Evolutionary conservation across 2,329 filamentous ascomycete genomes (phyloP).

Genomic region (Corinectria fuckeliana): DNA sequence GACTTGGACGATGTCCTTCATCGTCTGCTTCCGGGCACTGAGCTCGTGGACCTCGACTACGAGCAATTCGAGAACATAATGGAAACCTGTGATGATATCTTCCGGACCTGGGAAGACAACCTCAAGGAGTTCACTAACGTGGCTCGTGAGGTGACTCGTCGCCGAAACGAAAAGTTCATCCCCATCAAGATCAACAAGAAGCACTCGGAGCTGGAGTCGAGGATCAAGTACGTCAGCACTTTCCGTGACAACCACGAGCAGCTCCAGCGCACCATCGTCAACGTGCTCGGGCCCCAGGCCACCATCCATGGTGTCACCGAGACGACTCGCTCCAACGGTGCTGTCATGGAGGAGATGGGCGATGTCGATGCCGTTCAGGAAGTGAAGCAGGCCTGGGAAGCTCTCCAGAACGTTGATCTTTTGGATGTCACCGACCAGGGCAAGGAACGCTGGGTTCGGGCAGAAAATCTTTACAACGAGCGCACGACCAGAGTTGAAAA

Average conservation of each 20-base stretch:
- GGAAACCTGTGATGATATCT: slow-evolving; percentile 83
- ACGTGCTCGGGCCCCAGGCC: slow-evolving; percentile 84
- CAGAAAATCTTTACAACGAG: slow-evolving; percentile 96
- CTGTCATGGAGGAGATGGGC: slow-evolving; percentile 91
- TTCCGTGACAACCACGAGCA: slow-evolving; percentile 98
- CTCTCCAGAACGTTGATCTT: slow-evolving; percentile 92
- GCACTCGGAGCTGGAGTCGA: slow-evolving; percentile 87
- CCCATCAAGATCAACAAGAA: slow-evolving; percentile 94
- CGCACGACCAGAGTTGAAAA: slow-evolving; percentile 97
- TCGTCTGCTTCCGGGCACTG: slow-evolving; percentile 81
- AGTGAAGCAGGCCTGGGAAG: slow-evolving; percentile 92
- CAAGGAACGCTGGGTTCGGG: slow-evolving; percentile 89
- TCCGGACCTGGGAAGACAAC: slow-evolving; percentile 92
- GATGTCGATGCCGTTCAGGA: slow-evolving; percentile 97
- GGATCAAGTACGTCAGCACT: slow-evolving; percentile 90
- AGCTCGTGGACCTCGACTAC: slow-evolving; percentile 91
- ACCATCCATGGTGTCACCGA: slow-evolving; percentile 62
- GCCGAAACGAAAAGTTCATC: slow-evolving; percentile 97
- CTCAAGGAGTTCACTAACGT: slow-evolving; percentile 98
- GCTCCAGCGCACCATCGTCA: slow-evolving; percentile 93
- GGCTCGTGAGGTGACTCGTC: slow-evolving; percentile 90
- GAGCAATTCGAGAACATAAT: slow-evolving; percentile 88
- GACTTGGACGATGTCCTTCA: slow-evolving; percentile 90
- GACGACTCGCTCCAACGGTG: slow-evolving; percentile 61
- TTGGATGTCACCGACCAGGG: slow-evolving; percentile 91